A percentile compares a stretch with the other conserved stretches of the same genome.
Conservation (phyloP, 305 asterid species). For the Fraxinus xanthoxyloides region DNA sequence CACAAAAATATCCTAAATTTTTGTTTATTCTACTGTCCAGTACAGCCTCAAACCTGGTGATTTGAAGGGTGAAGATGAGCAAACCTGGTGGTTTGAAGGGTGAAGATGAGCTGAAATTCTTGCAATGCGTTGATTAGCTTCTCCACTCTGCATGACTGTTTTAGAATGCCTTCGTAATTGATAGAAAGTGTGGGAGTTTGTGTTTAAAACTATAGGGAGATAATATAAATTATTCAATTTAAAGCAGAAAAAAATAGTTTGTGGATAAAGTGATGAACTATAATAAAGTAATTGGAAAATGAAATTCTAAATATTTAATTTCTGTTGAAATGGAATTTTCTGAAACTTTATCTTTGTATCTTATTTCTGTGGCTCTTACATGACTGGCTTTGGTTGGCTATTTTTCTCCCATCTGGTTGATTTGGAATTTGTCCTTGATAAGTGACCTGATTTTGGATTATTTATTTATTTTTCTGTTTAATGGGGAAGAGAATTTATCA, state of each 20-base stretch:
- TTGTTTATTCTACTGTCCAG: too few relatives aligned
- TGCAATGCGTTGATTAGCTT: constrained; percentile 57
- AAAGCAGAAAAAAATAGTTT: constrained; percentile 16
- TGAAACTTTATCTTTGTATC: constrained; percentile 30
- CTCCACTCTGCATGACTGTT: constrained; percentile 40
- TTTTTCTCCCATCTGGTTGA: neutral
- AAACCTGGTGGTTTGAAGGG: constrained; percentile 63
- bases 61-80: constrained; percentile 70
- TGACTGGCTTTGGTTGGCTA: neutral
- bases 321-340: constrained; percentile 35
- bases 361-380: constrained; percentile 39
- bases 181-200: neutral
- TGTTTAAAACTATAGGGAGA: neutral
- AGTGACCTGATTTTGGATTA: neutral
- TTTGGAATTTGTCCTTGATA: neutral
- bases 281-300: constrained; percentile 18
- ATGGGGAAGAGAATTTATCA: too few relatives aligned
- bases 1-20: neutral
- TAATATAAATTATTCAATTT: neutral
- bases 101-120: constrained; percentile 72
- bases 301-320: neutral
- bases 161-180: neutral
- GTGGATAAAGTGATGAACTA: constrained; percentile 14
- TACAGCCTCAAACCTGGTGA: constrained; percentile 53
- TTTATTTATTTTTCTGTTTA: neutral